These are phyloP conservation scores for Erigeron canadensis DNA, from an alignment of 129 eudicot genomes.

Conservation along the genomic window DNA sequence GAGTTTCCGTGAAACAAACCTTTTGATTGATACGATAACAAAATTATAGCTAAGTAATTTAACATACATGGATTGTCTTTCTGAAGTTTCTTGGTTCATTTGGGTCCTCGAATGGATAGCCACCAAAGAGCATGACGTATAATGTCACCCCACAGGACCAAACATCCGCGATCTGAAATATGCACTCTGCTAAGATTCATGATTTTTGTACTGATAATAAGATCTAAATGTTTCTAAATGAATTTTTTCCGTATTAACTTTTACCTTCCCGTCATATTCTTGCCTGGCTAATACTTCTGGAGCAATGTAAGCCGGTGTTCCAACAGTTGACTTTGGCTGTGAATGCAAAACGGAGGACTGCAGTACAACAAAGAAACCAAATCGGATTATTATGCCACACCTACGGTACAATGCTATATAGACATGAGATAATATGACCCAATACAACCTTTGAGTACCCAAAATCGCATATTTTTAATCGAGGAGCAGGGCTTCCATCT, in stretches of 20 bases:
- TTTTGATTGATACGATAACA: background rate
- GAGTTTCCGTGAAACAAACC: background rate
- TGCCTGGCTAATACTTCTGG: slow-evolving; percentile 82
- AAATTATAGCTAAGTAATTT: background rate
- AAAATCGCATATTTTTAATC: slow-evolving; percentile 74
- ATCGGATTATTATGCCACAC: background rate
- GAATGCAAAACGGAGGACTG: slow-evolving; percentile 94
- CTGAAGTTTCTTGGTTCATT: slow-evolving; percentile 85
- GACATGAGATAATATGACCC: background rate
- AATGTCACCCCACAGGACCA: slow-evolving; percentile 98
- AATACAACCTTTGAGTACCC: slow-evolving; percentile 71
- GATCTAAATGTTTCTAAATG: background rate
- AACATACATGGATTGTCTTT: slow-evolving; percentile 68
- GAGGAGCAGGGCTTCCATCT: slow-evolving; percentile 77
- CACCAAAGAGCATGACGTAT: slow-evolving; percentile 91
- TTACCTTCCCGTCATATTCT: slow-evolving; percentile 96
- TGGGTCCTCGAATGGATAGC: slow-evolving; percentile 96
- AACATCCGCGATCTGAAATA: slow-evolving; percentile 84
- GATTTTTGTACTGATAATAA: background rate
- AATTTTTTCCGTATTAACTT: background rate
- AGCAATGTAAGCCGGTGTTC: slow-evolving; percentile 97
- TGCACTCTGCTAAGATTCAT: background rate
- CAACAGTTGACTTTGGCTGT: slow-evolving; percentile 96
- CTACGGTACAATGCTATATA: background rate
- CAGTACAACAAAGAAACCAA: slow-evolving; percentile 7